Conservation (phyloP, 371 early-diverging fungal species). For the Fennellomyces sp. region DNA sequence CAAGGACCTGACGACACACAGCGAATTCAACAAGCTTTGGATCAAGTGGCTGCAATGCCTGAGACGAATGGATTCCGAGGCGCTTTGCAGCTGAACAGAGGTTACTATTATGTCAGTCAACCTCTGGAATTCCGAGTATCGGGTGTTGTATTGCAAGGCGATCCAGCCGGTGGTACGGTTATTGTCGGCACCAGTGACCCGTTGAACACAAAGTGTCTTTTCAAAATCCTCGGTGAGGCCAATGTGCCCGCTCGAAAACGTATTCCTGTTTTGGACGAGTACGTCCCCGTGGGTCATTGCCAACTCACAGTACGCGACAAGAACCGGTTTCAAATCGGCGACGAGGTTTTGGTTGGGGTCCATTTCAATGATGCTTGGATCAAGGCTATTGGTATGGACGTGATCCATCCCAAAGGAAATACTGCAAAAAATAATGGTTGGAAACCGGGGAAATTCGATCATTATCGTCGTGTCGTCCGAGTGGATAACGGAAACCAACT, state of each 20-base stretch:
- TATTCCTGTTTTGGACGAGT: constrained; percentile 34
- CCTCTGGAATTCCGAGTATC: constrained; percentile 34
- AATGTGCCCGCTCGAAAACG: constrained; percentile 31
- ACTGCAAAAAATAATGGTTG: constrained; percentile 45
- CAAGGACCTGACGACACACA: constrained; percentile 32
- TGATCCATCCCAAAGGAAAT: constrained; percentile 44
- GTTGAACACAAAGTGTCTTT: constrained; percentile 4
- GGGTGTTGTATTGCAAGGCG: constrained; percentile 49
- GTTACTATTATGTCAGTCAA: constrained; percentile 33
- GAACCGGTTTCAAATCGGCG: constrained; percentile 26
- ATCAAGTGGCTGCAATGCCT: constrained; percentile 29
- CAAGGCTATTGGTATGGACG: constrained; percentile 50
- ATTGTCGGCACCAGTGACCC: constrained; percentile 30
- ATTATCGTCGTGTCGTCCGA: constrained; percentile 25
- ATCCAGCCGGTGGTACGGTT: constrained; percentile 43
- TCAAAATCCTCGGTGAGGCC: constrained; percentile 22
- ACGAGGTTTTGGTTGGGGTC: constrained; percentile 39
- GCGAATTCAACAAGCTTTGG: constrained; percentile 46
- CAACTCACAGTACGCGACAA: constrained; percentile 16
- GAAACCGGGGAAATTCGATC: constrained; percentile 36
- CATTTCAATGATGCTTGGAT: constrained; percentile 47
- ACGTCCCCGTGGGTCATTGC: constrained; percentile 39
- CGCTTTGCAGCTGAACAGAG: constrained; percentile 35
- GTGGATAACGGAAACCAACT: constrained; percentile 22
- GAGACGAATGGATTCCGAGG: constrained; percentile 21